Evolutionary conservation across 331 rosid species (phyloP).

Genomic region (Prunus yedoensis): DNA sequence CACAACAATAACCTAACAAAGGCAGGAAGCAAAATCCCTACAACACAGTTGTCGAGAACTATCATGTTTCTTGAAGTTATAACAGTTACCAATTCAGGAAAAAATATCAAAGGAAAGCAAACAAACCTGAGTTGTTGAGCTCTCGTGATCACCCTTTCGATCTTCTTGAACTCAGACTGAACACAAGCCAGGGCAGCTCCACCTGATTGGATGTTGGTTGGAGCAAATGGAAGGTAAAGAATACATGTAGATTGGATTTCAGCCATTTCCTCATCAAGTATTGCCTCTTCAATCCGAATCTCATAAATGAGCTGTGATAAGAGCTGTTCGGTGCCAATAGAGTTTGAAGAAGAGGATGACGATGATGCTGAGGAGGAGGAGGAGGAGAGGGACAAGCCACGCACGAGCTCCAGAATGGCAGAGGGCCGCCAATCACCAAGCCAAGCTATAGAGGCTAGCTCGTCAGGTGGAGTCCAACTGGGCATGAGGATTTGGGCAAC

Average conservation of each 20-base stretch:
- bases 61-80: neutral
- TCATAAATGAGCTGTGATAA: constrained; percentile 40
- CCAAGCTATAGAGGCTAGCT: constrained; percentile 38
- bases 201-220: constrained; percentile 17
- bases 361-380: neutral
- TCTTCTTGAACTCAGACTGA: constrained; percentile 42
- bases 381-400: constrained; percentile 23
- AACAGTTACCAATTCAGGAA: neutral
- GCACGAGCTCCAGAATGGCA: constrained; percentile 37
- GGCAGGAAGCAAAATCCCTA: neutral
- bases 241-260: constrained; percentile 50
- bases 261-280: constrained; percentile 51
- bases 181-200: constrained; percentile 29
- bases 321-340: constrained; percentile 22
- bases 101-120: neutral
- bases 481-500: constrained; percentile 44
- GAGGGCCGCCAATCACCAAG: constrained; percentile 58
- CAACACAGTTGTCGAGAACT: neutral
- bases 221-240: constrained; percentile 42
- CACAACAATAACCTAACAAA: neutral
- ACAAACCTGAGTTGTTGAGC: constrained; percentile 49
- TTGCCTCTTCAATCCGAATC: constrained; percentile 40
- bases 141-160: constrained; percentile 38
- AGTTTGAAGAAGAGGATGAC: constrained; percentile 5
- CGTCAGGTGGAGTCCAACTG: constrained; percentile 32